phyloP scores from a whole-genome alignment of 2,329 filamentous ascomycete species.

The Fusarium albidum region DNA sequence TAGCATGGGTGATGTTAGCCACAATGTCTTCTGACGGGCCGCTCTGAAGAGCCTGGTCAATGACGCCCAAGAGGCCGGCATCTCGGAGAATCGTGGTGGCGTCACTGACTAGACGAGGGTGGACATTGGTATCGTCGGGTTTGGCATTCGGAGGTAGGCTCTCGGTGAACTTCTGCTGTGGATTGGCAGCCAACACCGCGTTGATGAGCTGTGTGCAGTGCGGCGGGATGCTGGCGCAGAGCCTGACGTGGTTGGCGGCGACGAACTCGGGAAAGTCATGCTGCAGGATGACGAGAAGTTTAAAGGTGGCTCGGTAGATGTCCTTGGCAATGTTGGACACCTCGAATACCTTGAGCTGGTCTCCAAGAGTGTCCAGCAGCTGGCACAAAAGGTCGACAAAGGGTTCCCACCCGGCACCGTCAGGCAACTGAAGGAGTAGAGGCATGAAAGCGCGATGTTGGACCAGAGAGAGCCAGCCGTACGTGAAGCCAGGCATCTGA shows the following conservation, averaged over 20 bases:
- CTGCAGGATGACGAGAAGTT: constrained; percentile 84
- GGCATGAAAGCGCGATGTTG: constrained; percentile 88
- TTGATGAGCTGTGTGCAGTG: constrained; percentile 91
- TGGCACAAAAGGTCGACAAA: constrained; percentile 79
- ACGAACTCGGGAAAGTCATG: constrained; percentile 97
- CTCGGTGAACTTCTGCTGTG: constrained; percentile 74
- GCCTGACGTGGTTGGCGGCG: constrained; percentile 82
- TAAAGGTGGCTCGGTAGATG: constrained; percentile 83
- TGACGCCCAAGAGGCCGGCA: constrained; percentile 64
- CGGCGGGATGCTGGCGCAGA: constrained; percentile 82
- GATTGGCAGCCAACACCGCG: constrained; percentile 83
- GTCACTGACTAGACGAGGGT: constrained; percentile 72
- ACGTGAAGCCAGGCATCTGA: constrained; percentile 83
- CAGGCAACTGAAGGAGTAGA: constrained; percentile 72
- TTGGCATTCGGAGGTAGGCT: constrained; percentile 66
- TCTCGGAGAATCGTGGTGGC: constrained; percentile 62
- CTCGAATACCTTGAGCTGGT: constrained; percentile 78
- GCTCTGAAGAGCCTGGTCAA: constrained; percentile 66
- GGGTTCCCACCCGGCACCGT: constrained; percentile 76
- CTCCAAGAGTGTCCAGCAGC: constrained; percentile 77
- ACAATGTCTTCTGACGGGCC: constrained; percentile 77
- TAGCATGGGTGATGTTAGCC: constrained; percentile 77
- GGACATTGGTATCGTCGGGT: constrained; percentile 75
- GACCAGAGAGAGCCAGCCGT: constrained; percentile 83
- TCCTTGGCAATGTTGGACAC: constrained; percentile 77